A percentile compares a stretch with the other conserved stretches of the same genome.
Evolutionary conservation across 371 early-diverging fungal species (phyloP).

Genomic region (Amoeboradix gromovi): DNA sequence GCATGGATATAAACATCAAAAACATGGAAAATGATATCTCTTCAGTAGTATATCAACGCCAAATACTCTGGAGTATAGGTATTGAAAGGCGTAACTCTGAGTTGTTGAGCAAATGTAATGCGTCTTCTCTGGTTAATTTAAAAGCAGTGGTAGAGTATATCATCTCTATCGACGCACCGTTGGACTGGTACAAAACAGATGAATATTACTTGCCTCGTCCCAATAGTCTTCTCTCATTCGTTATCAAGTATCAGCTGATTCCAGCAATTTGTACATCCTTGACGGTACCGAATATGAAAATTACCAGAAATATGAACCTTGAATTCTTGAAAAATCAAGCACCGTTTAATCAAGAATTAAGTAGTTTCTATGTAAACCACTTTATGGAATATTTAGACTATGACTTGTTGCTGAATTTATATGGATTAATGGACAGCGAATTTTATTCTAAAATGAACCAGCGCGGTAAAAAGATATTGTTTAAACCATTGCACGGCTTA

Average conservation of each 20-base stretch:
- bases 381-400: neutral
- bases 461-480: neutral
- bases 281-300: too few species aligned
- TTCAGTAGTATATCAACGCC: neutral
- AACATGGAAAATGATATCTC: neutral
- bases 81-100: neutral
- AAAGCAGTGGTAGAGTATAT: neutral
- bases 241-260: neutral
- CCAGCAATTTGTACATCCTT: neutral
- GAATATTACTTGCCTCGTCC: neutral
- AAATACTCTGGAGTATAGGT: neutral
- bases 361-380: neutral
- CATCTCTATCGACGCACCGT: neutral
- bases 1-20: neutral
- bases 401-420: neutral
- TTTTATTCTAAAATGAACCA: neutral
- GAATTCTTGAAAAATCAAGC: neutral
- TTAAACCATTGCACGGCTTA: neutral
- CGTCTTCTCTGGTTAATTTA: neutral
- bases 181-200: neutral
- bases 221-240: neutral
- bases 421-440: neutral
- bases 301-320: too few species aligned
- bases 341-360: neutral
- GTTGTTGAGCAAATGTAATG: neutral